Conservation (phyloP, 805 yeast species). For the Kodamaea neixiangensis region DNA sequence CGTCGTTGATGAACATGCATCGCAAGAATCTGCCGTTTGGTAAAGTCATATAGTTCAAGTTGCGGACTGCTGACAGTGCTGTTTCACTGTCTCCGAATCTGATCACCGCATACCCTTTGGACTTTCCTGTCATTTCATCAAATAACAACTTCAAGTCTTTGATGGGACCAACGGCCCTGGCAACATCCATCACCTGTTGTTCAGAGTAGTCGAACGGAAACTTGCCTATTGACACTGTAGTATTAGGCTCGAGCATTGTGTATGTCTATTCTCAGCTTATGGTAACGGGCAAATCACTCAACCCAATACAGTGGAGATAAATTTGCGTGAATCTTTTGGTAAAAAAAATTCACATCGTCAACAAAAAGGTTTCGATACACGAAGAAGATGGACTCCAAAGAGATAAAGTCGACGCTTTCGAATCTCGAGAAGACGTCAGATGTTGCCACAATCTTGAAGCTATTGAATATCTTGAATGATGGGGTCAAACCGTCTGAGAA, state of each 20-base stretch:
- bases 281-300: neutral
- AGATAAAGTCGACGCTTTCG: slow-evolving; percentile 66
- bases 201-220: slow-evolving; percentile 94
- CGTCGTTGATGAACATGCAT: slow-evolving; percentile 71
- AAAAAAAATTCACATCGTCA: slow-evolving; percentile 3
- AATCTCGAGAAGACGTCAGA: slow-evolving; percentile 75
- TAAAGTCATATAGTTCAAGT: slow-evolving; percentile 66
- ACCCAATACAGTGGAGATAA: neutral
- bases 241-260: slow-evolving; percentile 12
- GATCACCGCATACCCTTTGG: slow-evolving; percentile 88
- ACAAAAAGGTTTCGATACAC: slow-evolving; percentile 6
- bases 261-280: neutral
- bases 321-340: neutral
- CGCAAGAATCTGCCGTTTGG: slow-evolving; percentile 71
- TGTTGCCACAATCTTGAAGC: slow-evolving; percentile 60
- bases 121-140: slow-evolving; percentile 85
- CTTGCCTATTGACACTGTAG: slow-evolving; percentile 70
- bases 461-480: slow-evolving; percentile 63
- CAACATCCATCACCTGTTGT: slow-evolving; percentile 86
- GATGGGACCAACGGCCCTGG: slow-evolving; percentile 87
- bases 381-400: slow-evolving; percentile 62
- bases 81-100: slow-evolving; percentile 82
- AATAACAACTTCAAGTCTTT: slow-evolving; percentile 71
- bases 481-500: slow-evolving; percentile 84
- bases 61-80: slow-evolving; percentile 88